Base-by-base conservation (phyloP, 2,329 filamentous ascomycete genomes). In the Ceratocystiopsis minuta region DNA sequence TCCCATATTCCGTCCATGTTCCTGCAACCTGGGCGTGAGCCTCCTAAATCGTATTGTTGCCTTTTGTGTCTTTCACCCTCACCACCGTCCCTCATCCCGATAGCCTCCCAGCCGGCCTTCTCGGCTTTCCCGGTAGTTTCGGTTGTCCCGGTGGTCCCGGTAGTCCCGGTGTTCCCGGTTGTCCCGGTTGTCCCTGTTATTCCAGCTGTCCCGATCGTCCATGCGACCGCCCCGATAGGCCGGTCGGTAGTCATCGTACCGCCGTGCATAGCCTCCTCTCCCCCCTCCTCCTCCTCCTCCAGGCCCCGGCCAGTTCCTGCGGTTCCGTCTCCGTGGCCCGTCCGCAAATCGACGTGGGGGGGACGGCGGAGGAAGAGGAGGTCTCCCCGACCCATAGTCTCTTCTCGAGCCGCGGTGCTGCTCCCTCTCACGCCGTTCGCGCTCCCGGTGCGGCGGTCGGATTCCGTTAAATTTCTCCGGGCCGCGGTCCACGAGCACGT, bases 401-500 rank as follows among this genome's bases (percentile, higher is more conserved):
- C 24, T 6, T 2, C 24, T 24, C 38, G 2, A 18, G 35, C 18
- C n/a, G n/a, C n/a, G n/a, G n/a, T 24, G 33, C 33, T 38, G 39
- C 13, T 35, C 39, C 37, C 24, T 6, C 5, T 28, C 24, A 10
- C 56, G 53, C 32, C 60, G 58, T 53, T 58, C 62, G 39, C 50
- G 61, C 51, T 72, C 67, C 11, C 69, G 60, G 45, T 71, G 66
- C 1, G 74, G 73, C 18, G 72, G 73, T 18, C 74, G 63, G 46
- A 79, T 75, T 15, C 73, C 74, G 38, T 73, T 61, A 52, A 78
- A 78, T 34, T 78, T 74, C 55, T 86, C 81, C 15, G 73, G 73
- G 14, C 80, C 81, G 42, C 77, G 68, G 55, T 86, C 80, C 37
- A 86, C 78, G 42, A 86, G 74, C 6, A 59, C 53, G 45, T 77